Percentiles rank a stretch among this genome's conserved stretches.
phyloP scores from a whole-genome alignment of 345 rosid species.

The Gossypium arboreum region DNA sequence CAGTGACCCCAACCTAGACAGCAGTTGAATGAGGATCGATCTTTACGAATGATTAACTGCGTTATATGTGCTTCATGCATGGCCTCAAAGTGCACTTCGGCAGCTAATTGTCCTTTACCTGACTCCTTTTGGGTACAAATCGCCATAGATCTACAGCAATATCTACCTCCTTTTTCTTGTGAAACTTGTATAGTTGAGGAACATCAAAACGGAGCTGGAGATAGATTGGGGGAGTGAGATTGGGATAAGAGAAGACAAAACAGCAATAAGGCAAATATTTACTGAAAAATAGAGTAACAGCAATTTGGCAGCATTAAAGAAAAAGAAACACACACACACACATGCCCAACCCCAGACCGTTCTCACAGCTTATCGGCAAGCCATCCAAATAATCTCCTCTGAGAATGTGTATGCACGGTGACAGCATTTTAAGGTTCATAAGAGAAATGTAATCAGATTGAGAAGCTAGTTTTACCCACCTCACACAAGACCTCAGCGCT shows the following conservation, averaged over 20 bases:
- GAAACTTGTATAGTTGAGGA: conserved; percentile 82
- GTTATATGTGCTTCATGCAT: not conserved
- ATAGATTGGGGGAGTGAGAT: not conserved
- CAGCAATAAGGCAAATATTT: conserved; percentile 9
- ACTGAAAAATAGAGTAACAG: not conserved
- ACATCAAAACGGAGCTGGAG: conserved; percentile 74
- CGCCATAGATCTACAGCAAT: conserved; percentile 96
- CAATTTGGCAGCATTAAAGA: not conserved
- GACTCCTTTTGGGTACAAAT: conserved; percentile 52
- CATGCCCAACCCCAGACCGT: not conserved
- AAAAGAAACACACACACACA: not conserved
- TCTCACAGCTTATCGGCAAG: not conserved
- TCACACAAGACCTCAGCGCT: conserved; percentile 88
- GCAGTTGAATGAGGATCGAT: not conserved
- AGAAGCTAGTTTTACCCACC: conserved; percentile 36
- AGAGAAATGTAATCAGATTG: not conserved
- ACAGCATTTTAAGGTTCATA: not conserved
- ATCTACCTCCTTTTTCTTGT: conserved; percentile 80
- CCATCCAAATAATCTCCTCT: not conserved
- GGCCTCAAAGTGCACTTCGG: not conserved
- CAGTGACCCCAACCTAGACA: not conserved
- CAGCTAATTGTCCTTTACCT: conserved; percentile 11
- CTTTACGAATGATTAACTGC: not conserved
- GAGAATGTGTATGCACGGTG: not conserved
- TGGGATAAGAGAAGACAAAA: not conserved